Percentiles rank a stretch among this genome's conserved stretches.
Evolutionary conservation across 441 rosid species (phyloP).

Genomic region (Erodium chrysanthum): DNA sequence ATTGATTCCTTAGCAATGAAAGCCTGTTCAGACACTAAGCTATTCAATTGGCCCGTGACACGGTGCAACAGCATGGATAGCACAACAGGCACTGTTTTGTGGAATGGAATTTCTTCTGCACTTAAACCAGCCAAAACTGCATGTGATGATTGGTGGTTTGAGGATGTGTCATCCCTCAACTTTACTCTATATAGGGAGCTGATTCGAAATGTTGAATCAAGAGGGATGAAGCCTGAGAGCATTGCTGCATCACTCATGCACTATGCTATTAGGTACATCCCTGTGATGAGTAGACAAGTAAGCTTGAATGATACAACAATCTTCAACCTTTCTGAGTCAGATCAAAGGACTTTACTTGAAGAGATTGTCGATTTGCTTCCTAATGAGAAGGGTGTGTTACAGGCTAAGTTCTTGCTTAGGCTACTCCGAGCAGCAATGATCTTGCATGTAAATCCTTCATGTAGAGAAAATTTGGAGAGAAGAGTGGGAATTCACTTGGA

Average conservation of each 20-base stretch:
- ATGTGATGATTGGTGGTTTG: conserved; percentile 86
- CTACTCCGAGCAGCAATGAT: conserved; percentile 73
- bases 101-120: conserved; percentile 70
- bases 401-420: conserved; percentile 64
- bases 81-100: conserved; percentile 31
- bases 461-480: conserved; percentile 63
- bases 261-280: conserved; percentile 61
- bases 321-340: conserved; percentile 28
- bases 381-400: conserved; percentile 35
- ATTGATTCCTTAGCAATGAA: conserved; percentile 64
- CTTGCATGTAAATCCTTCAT: conserved; percentile 39
- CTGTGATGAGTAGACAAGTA: conserved; percentile 52
- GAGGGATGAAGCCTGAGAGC: conserved; percentile 41
- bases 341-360: conserved; percentile 62
- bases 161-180: conserved; percentile 54
- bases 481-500: conserved; percentile 61
- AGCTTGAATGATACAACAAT: conserved; percentile 26
- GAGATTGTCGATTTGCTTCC: conserved; percentile 70
- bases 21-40: conserved; percentile 59
- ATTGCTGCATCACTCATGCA: conserved; percentile 55
- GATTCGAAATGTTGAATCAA: conserved; percentile 41
- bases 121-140: conserved; percentile 24
- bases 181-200: conserved; percentile 49
- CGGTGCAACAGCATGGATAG: conserved; percentile 19
- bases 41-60: conserved; percentile 62